These are phyloP conservation scores for Penicillium sp. DNA, from an alignment of 2,329 filamentous ascomycete genomes.

Conservation along the genomic window DNA sequence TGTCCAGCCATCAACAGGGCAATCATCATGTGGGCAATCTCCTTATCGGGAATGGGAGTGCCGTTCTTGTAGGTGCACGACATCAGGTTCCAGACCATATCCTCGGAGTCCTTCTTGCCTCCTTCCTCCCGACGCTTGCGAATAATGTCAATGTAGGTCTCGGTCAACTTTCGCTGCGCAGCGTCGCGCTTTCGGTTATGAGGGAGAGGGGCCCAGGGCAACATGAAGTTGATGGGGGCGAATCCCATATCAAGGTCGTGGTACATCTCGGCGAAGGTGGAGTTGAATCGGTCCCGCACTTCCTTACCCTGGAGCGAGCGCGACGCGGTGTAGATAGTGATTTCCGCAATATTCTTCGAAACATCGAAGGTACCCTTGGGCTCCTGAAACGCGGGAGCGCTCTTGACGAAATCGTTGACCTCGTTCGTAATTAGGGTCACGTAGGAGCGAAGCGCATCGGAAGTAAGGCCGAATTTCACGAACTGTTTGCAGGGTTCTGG, in stretches of 20 bases:
- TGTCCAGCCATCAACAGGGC: conserved; percentile 90
- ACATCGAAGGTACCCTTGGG: conserved; percentile 72
- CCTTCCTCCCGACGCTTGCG: conserved; percentile 66
- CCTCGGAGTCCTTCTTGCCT: conserved; percentile 60
- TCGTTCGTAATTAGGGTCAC: conserved; percentile 78
- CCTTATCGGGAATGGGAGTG: conserved; percentile 74
- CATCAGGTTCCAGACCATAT: conserved; percentile 94
- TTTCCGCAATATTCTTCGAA: conserved; percentile 76
- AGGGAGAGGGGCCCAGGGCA: conserved; percentile 86
- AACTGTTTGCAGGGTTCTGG: conserved; percentile 46
- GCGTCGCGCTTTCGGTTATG: conserved; percentile 81
- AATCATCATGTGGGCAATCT: conserved; percentile 93
- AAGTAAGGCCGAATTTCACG: conserved; percentile 67
- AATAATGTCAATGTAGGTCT: conserved; percentile 83
- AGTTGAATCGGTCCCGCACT: conserved; percentile 79
- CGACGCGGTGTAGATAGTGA: conserved; percentile 88
- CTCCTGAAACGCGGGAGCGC: conserved; percentile 68
- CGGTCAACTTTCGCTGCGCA: conserved; percentile 78
- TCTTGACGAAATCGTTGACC: conserved; percentile 73
- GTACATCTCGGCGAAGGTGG: conserved; percentile 78
- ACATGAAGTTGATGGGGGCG: conserved; percentile 84
- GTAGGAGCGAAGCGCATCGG: conserved; percentile 69
- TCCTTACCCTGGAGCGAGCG: conserved; percentile 83
- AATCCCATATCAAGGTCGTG: conserved; percentile 92
- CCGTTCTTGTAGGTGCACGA: conserved; percentile 83